A percentile compares a stretch with the other conserved stretches of the same genome.
Evolutionary conservation across 2,329 filamentous ascomycete genomes (phyloP).

Genomic region (Xylariaceae sp.): DNA sequence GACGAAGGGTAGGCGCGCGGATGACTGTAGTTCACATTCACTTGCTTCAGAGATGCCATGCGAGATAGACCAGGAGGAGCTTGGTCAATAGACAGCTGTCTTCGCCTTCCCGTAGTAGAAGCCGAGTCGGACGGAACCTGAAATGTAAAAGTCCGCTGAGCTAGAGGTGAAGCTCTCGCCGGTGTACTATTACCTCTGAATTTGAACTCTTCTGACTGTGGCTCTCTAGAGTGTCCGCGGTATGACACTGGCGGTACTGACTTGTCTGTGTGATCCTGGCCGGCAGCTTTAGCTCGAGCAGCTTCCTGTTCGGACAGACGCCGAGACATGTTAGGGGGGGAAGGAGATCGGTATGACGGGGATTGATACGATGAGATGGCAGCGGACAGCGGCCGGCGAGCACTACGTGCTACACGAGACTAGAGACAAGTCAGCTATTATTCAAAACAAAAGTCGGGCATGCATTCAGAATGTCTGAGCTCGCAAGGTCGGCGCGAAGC

Average conservation of each 20-base stretch:
- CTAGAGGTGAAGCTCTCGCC: slow-evolving; percentile 42
- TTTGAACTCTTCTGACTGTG: slow-evolving; percentile 36
- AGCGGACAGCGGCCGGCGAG: slow-evolving; percentile 51
- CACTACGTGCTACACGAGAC: slow-evolving; percentile 45
- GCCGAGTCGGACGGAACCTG: slow-evolving; percentile 38
- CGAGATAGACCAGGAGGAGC: slow-evolving; percentile 39
- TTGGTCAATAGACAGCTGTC: slow-evolving; percentile 47
- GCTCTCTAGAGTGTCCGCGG: slow-evolving; percentile 40
- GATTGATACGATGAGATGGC: slow-evolving; percentile 38
- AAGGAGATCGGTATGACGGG: slow-evolving; percentile 38
- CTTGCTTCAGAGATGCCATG: slow-evolving; percentile 40
- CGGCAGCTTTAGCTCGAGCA: slow-evolving; percentile 35
- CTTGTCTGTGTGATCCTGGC: slow-evolving; percentile 41
- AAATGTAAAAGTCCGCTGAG: slow-evolving; percentile 44
- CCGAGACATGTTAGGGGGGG: slow-evolving; percentile 47
- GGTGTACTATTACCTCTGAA: slow-evolving; percentile 36
- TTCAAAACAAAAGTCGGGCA: not conserved
- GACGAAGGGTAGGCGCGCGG: slow-evolving; percentile 53
- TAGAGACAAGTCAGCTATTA: slow-evolving; percentile 28
- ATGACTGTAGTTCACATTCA: slow-evolving; percentile 35
- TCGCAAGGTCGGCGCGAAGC: not conserved
- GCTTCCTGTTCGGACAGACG: slow-evolving; percentile 54
- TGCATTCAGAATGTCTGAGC: not conserved
- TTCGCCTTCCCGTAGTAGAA: slow-evolving; percentile 29
- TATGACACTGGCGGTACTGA: slow-evolving; percentile 41